Evolutionary conservation across 352 stramenopile species (phyloP), one percentile per base, ranked within the genome.

Genomic region (Globisporangium ultimum): DNA sequence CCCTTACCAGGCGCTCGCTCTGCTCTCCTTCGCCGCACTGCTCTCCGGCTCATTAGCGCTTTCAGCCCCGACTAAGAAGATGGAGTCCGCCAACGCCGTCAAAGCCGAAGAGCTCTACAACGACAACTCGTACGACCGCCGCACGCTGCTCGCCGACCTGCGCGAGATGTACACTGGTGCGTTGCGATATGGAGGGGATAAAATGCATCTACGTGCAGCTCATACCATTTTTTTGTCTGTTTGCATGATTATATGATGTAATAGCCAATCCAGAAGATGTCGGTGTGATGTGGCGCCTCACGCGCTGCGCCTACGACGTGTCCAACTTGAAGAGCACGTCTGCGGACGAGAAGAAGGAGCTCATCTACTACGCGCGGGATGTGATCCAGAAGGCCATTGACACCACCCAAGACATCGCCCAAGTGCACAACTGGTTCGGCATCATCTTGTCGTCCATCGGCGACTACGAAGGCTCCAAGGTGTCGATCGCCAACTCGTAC

Each of bases 401-500:
- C 12, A 45, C 80, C 5, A 78, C 77, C 13, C 63, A 79, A 20
- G 75, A 92, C 46, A 61, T 84, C 22, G 81, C 84, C 6, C 70
- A 78, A 32, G 74, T 93, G 48, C 84, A 95, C 71, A 93, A 91
- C 66, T 95, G 86, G 86, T 88, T 75, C 51, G 86, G 86, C 55
- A 91, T 95, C 63, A 90, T 93, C 32, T 54, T 93, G 51, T 93
- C 84, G 38, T 84, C 80, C 24, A 77, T 95, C 52, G 86, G 86
- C 18, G 83, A 93, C 68, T 91, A 91, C 61, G 84, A 93, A 78
- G 86, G 84, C 67, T 90, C 84, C 56, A 94, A 95, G 62, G 83
- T 82, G 15, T 74, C 80, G 38, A 86, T 95, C 53, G 73, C 84
- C 62, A 94, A 93, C 67, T 91, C 87, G 58, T 88, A 76, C 67